A percentile compares a stretch with the other conserved stretches of the same genome.
These are phyloP conservation scores for Fusarium buxicola DNA, from an alignment of 2,329 filamentous ascomycete species.

Conservation along the genomic window DNA sequence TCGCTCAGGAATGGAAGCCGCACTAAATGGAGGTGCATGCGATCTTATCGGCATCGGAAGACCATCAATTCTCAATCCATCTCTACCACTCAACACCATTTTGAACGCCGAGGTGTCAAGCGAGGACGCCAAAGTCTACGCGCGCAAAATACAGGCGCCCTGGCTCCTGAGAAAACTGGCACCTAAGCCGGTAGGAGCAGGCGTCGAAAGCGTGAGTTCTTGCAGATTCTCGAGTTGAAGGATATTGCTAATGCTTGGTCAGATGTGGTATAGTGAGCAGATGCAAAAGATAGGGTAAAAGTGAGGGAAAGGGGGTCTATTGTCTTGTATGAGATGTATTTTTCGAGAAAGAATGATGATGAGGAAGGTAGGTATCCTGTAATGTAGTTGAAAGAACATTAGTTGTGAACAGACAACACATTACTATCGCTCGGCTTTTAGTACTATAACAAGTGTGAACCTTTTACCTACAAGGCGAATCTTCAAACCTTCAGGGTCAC, in stretches of 20 bases:
- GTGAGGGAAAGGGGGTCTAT: neutral
- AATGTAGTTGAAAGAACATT: no score
- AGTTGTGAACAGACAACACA: no score
- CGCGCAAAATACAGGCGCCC: slow-evolving; percentile 19
- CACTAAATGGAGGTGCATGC: slow-evolving; percentile 53
- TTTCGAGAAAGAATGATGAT: neutral
- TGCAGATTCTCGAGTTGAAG: rapidly evolving
- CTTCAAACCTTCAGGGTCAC: no score
- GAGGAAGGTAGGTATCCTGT: no score
- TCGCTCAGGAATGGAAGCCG: slow-evolving; percentile 55
- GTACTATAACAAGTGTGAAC: no score
- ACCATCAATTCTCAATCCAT: slow-evolving; percentile 54
- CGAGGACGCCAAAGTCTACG: slow-evolving; percentile 28
- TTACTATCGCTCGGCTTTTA: no score
- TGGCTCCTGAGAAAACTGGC: slow-evolving; percentile 33
- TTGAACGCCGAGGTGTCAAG: slow-evolving; percentile 28
- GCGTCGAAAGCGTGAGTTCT: slow-evolving; percentile 32
- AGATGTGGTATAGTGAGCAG: slow-evolving; percentile 34
- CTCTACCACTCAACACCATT: slow-evolving; percentile 48
- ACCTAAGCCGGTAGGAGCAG: slow-evolving; percentile 32
- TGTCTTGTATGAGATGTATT: no score
- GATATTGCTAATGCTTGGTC: neutral
- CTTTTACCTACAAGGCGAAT: no score
- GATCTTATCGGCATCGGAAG: slow-evolving; percentile 57
- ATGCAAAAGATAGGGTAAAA: slow-evolving; percentile 20